Evolutionary conservation across 768 basidiomycete species (phyloP), one percentile per base, ranked within the genome.

Genomic region (Boletus insuetus): DNA sequence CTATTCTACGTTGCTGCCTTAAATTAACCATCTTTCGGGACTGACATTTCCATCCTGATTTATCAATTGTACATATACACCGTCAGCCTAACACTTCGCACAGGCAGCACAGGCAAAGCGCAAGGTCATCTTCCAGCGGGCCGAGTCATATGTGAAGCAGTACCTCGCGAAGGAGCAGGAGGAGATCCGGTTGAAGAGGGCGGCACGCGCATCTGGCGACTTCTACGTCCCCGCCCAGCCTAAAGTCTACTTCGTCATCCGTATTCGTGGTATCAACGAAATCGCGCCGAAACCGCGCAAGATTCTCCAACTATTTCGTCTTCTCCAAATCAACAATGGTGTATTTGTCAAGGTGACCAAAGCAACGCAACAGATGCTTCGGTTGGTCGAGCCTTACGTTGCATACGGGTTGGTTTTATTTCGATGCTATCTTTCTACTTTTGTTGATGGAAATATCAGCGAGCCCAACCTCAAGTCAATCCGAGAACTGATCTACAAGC

Each of bases 241-340:
- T 61, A 99, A 98, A 79, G 87, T 99, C 44, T 95, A 90, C 83
- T 98, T 99, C 64, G 96, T 99, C 64, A 77, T 99, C 68, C 88
- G 97, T 77, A 94, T 98, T 71, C 89, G 93, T 73, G 96, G 97
- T 96, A 94, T 99, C 82, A 98, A 98, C 75, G 93, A 98, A 73
- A 97, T 99, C 70, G 94, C 97, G 53, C 97, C 97, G 56, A 99
- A 99, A 79, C 97, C 97, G 69, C 89, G 94, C 72, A 99, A 99
- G 83, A 98, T 99, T 72, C 77, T 99, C 67, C 97, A 99, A 73
- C 87, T 99, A 60, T 90, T 99, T 72, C 94, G 97, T 66, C 86
- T 99, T 59, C 89, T 97, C 66, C 97, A 98, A 74, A 99, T 99
- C 82, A 98, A 99, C 86, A 98, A 94, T 70, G 97, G 96, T 74